Conservation (phyloP, 192 early-diverging fungal species). For the Coemansia sp. region DNA sequence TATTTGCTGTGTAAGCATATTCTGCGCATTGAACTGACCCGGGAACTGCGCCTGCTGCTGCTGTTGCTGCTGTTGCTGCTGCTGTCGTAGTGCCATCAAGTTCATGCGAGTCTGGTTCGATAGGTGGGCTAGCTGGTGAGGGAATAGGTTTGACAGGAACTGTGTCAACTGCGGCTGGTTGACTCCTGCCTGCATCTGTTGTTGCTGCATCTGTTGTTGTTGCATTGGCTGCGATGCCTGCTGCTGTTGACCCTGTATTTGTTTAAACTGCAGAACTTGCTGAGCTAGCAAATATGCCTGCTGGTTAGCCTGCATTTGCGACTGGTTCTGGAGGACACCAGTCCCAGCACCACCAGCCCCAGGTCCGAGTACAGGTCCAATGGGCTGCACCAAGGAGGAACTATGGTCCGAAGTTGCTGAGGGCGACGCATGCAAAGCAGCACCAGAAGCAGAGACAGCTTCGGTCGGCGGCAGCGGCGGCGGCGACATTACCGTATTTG, state of each 20-base stretch:
- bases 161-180: slow-evolving; percentile 45
- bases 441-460: not conserved
- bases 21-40: slow-evolving; percentile 8
- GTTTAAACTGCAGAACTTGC: slow-evolving; percentile 33
- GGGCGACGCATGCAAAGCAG: slow-evolving; percentile 13
- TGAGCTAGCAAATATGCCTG: slow-evolving; percentile 26
- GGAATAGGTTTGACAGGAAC: slow-evolving; percentile 38
- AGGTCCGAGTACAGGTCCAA: too few relatives aligned
- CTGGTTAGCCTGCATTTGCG: slow-evolving; percentile 19
- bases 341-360: not conserved
- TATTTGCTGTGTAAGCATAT: slow-evolving; percentile 15
- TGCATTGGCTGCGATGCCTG: slow-evolving; percentile 5
- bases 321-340: not conserved
- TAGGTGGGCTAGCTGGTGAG: slow-evolving; percentile 44
- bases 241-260: slow-evolving; percentile 25
- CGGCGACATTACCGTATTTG: slow-evolving; percentile 12
- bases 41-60: slow-evolving; percentile 18
- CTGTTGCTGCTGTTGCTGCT: slow-evolving; percentile 41
- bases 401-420: slow-evolving; percentile 7
- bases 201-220: slow-evolving; percentile 1
- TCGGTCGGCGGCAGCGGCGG: not conserved
- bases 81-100: slow-evolving; percentile 36
- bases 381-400: slow-evolving; percentile 13
- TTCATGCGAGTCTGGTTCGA: slow-evolving; percentile 44
- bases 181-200: slow-evolving; percentile 9